Base-by-base conservation (phyloP, 2,329 filamentous ascomycete species). In the Fusarium tupiense region DNA sequence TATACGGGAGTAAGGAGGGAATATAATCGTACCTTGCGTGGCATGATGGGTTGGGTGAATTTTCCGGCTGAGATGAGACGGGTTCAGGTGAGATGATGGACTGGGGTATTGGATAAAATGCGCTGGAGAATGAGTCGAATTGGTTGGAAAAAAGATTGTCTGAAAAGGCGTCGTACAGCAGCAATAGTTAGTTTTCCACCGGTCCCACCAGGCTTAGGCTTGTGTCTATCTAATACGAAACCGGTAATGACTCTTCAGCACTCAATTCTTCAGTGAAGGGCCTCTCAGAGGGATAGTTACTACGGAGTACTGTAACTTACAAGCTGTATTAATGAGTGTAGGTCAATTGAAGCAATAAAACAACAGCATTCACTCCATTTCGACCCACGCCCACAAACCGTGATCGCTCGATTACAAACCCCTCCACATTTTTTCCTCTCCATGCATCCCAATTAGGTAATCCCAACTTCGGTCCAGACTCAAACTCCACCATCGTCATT, bases 331-430 rank as follows among this genome's bases (percentile, higher is more conserved):
- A 22, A 26, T 26, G 11, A 56, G 37, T n/a, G 20, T 56, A 56
- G 37, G 14, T 43, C 24, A 31, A 19, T 10, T n/a, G 20, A 56
- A 41, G 52, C 37, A 56, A 41, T 41, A 19, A 56, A 56, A 31
- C 24, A 41, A n/a, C 35, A 19, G 24, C 26, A 56, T 56, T 43
- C 52, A 41, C 52, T 56, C 26, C 52, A 56, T 43, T n/a, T 56
- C n/a, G 37, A 38, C 49, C 44, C 56, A 59, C 58, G 20, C 33
- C 43, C 58, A 49, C 74, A 61, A 75, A 75, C 73, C 69, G 56
- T 52, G 33, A 53, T 40, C 17, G 35, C 20, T 54, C 37, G 66
- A 77, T 78, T 78, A 76, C 76, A 69, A 78, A 76, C 69, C 61
- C 64, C 69, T 72, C 74, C 76, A 77, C 76, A 59, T 60, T 68